phyloP scores from a whole-genome alignment of 140 eudicot species.

The Bidens hawaiensis region DNA sequence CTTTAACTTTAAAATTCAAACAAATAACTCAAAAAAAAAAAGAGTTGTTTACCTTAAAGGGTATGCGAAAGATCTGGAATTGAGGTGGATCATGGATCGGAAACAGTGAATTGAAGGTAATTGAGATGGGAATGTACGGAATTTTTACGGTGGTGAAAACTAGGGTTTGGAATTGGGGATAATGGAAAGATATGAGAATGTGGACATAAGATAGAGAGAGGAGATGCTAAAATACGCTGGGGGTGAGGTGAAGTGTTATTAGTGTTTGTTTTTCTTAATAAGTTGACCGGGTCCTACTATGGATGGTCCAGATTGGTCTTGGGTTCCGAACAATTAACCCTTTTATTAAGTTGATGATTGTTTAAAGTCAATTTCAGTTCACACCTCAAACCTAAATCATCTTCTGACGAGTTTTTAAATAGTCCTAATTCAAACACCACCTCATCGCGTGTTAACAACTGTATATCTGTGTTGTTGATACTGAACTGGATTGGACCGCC shows the following conservation, averaged over 20 bases:
- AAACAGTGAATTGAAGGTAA: conserved; percentile 6
- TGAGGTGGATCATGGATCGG: conserved; percentile 2
- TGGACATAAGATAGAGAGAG: background rate
- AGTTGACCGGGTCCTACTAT: background rate
- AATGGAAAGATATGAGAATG: background rate
- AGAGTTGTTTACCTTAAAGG: conserved; percentile 8
- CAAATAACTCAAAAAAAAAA: too few relatives aligned
- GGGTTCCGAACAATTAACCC: too few relatives aligned
- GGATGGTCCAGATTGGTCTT: too few relatives aligned
- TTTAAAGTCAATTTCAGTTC: too few relatives aligned
- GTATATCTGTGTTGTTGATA: too few relatives aligned
- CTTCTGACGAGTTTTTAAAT: too few relatives aligned
- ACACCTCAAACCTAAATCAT: too few relatives aligned
- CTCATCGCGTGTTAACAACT: too few relatives aligned
- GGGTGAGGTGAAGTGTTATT: background rate
- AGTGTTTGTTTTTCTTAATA: too few relatives aligned
- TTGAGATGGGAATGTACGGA: background rate
- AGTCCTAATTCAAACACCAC: too few relatives aligned
- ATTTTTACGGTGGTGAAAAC: conserved; percentile 14
- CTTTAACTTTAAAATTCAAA: background rate
- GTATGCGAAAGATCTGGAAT: conserved; percentile 7
- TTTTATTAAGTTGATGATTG: too few relatives aligned
- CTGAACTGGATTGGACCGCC: too few relatives aligned
- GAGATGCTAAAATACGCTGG: background rate
- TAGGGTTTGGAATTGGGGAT: conserved; percentile 28